These are phyloP conservation scores for Mycena albidolilacea DNA, from an alignment of 768 basidiomycete genomes.

Conservation along the genomic window DNA sequence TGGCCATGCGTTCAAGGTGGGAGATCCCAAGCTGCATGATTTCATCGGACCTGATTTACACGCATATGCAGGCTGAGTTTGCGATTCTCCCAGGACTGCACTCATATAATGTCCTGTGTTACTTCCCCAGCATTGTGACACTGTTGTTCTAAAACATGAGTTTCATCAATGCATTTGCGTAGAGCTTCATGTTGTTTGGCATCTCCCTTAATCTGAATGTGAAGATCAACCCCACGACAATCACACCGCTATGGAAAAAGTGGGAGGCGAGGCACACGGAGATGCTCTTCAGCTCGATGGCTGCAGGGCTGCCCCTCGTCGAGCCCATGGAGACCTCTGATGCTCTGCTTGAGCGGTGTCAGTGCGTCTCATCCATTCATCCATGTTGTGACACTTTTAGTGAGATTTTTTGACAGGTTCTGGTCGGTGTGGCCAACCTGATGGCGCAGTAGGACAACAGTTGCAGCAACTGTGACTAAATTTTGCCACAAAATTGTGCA, in stretches of 20 bases:
- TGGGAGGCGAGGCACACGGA: neutral
- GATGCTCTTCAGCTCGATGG: slow-evolving; percentile 29
- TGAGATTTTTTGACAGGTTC: neutral
- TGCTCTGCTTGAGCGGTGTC: neutral
- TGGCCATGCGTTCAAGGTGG: slow-evolving; percentile 50
- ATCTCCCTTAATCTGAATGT: slow-evolving; percentile 24
- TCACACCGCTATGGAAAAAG: slow-evolving; percentile 22
- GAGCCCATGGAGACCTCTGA: neutral
- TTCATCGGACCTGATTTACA: neutral
- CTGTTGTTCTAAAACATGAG: slow-evolving; percentile 31
- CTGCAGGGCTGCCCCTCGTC: neutral
- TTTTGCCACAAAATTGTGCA: no score
- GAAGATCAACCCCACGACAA: slow-evolving; percentile 8
- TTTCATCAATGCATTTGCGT: slow-evolving; percentile 30
- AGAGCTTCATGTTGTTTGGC: slow-evolving; percentile 20
- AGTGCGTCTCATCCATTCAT: neutral
- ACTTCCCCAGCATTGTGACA: slow-evolving; percentile 41
- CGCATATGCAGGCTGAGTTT: slow-evolving; percentile 45
- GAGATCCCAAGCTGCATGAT: slow-evolving; percentile 4
- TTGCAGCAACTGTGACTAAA: no score
- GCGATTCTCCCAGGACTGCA: slow-evolving; percentile 48
- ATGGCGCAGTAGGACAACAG: neutral
- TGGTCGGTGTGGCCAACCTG: neutral
- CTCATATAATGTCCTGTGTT: slow-evolving; percentile 44
- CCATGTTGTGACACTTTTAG: neutral